Conservation (phyloP, 2,329 filamentous ascomycete genomes). For the Talaromyces sp. region DNA sequence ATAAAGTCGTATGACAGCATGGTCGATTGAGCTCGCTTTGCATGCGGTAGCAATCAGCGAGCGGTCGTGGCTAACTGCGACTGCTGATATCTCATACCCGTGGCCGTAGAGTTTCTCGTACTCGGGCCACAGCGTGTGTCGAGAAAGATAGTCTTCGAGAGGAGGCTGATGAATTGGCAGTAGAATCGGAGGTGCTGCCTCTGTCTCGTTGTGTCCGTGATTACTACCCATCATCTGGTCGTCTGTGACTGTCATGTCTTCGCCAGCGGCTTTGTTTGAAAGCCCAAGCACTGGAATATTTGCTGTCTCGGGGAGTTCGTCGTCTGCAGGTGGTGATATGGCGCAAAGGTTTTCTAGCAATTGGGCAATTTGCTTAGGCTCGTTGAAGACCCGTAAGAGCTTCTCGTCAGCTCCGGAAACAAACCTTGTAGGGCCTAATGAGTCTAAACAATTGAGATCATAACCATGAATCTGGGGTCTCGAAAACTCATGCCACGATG, state of each 20-base stretch:
- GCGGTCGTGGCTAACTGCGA: constrained; percentile 71
- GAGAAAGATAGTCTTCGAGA: constrained; percentile 80
- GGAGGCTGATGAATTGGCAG: constrained; percentile 68
- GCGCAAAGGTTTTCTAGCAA: constrained; percentile 65
- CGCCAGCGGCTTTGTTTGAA: constrained; percentile 82
- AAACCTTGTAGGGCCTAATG: constrained; percentile 67
- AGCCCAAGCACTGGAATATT: constrained; percentile 92
- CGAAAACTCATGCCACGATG: constrained; percentile 91
- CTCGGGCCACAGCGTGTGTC: constrained; percentile 92
- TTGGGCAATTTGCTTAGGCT: constrained; percentile 74
- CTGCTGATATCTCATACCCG: constrained; percentile 89
- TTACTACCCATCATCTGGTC: constrained; percentile 18
- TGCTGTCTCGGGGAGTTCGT: constrained; percentile 71
- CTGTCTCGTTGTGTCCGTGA: constrained; percentile 13
- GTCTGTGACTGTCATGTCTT: constrained; percentile 31
- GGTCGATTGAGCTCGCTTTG: constrained; percentile 84
- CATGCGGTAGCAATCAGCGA: constrained; percentile 82
- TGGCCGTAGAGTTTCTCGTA: constrained; percentile 96
- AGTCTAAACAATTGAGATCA: constrained; percentile 89
- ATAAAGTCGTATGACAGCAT: constrained; percentile 89
- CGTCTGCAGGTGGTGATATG: constrained; percentile 40
- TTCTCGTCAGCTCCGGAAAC: constrained; percentile 97
- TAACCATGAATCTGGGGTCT: constrained; percentile 97
- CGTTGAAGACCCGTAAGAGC: constrained; percentile 88
- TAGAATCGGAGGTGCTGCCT: constrained; percentile 17